phyloP scores from a whole-genome alignment of 1,284 basidiomycete genomes.

The Ustilago bromivora region DNA sequence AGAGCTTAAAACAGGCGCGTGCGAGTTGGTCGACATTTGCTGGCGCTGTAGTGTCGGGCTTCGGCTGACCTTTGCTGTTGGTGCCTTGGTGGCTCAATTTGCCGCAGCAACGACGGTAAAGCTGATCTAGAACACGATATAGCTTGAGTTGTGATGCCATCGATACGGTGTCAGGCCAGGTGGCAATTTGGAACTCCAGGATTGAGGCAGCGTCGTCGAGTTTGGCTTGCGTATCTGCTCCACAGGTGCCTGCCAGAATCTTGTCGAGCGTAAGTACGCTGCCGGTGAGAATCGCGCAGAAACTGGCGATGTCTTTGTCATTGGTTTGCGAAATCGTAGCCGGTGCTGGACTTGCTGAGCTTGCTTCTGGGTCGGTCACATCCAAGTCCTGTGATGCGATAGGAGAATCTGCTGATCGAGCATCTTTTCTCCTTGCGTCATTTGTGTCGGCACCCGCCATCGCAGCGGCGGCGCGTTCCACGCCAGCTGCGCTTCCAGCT shows the following conservation, averaged over 20 bases:
- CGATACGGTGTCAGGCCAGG: constrained; percentile 28
- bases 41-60: constrained; percentile 16
- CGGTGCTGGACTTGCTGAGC: background rate
- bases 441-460: constrained; percentile 9
- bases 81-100: constrained; percentile 36
- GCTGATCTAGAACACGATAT: constrained; percentile 46
- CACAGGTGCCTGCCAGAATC: constrained; percentile 24
- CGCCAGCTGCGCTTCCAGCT: constrained; percentile 31
- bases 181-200: constrained; percentile 9
- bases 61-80: constrained; percentile 43
- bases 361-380: background rate
- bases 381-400: background rate
- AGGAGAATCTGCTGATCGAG: background rate
- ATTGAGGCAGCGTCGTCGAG: constrained; percentile 27
- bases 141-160: constrained; percentile 43
- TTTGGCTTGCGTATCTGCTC: constrained; percentile 25
- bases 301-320: constrained; percentile 23
- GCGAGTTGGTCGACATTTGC: constrained; percentile 29
- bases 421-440: background rate
- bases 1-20: constrained; percentile 36
- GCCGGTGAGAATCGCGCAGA: constrained; percentile 31
- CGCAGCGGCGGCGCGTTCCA: constrained; percentile 39
- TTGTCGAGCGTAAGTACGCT: constrained; percentile 45
- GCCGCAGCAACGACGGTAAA: constrained; percentile 43
- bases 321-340: background rate